Percentiles rank a stretch among this genome's conserved stretches.
phyloP scores from a whole-genome alignment of 345 rosid genomes.

The Viola odorata region DNA sequence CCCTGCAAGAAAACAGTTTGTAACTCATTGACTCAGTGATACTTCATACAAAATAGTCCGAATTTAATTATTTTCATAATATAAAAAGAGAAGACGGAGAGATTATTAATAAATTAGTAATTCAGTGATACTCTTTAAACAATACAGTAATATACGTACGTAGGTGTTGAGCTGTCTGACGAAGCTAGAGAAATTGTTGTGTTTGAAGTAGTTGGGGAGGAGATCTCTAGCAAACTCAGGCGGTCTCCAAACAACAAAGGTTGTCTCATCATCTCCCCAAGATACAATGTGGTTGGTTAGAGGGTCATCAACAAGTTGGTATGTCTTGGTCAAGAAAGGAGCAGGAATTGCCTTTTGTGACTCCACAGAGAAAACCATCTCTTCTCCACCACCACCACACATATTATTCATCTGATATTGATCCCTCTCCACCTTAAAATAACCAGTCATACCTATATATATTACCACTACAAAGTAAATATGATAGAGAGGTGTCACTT shows the following conservation, averaged over 20 bases:
- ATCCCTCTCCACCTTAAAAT: too few relatives aligned
- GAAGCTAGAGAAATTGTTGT: slow-evolving; percentile 24
- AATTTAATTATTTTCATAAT: too few relatives aligned
- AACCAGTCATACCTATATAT: too few relatives aligned
- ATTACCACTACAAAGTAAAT: slow-evolving; percentile 2
- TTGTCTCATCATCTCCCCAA: slow-evolving; percentile 47
- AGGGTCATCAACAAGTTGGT: slow-evolving; percentile 54
- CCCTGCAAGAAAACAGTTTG: slow-evolving; percentile 32
- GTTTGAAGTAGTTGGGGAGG: slow-evolving; percentile 28
- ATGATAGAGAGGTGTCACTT: too few relatives aligned
- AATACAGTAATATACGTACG: slow-evolving; percentile 2
- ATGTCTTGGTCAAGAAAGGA: slow-evolving; percentile 56
- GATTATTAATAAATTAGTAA: too few relatives aligned
- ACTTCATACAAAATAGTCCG: too few relatives aligned
- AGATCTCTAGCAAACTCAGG: slow-evolving; percentile 50
- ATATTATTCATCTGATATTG: background rate
- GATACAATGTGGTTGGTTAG: slow-evolving; percentile 54
- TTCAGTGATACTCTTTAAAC: too few relatives aligned
- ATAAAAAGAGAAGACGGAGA: too few relatives aligned
- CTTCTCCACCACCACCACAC: slow-evolving; percentile 15
- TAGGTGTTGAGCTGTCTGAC: slow-evolving; percentile 25
- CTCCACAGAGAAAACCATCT: slow-evolving; percentile 28
- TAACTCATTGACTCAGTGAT: too few relatives aligned
- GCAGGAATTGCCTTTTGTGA: slow-evolving; percentile 42
- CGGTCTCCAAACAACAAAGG: slow-evolving; percentile 57